Evolutionary conservation across 1,284 basidiomycete genomes (phyloP).

Genomic region (Microbotryum scabiosae): DNA sequence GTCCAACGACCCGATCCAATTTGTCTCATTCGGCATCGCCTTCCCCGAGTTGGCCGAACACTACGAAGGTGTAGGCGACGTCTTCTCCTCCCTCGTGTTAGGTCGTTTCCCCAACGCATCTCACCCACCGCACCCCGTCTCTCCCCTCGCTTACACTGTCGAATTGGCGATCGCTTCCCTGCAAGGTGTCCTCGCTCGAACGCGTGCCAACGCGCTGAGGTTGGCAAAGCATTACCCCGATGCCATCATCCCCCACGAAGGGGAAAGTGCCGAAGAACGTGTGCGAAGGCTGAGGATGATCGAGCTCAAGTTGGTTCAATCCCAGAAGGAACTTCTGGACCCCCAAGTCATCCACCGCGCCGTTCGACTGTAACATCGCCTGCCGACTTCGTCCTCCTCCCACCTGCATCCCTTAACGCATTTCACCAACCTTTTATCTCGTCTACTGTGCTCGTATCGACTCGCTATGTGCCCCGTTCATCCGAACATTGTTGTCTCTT

Average conservation of each 20-base stretch:
- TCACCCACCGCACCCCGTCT: conserved; percentile 58
- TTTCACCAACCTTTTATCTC: neutral
- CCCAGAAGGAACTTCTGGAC: conserved; percentile 51
- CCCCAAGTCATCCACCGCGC: conserved; percentile 30
- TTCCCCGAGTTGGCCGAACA: conserved; percentile 81
- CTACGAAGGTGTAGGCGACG: conserved; percentile 92
- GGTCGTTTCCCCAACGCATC: conserved; percentile 60
- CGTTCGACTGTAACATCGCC: conserved; percentile 11
- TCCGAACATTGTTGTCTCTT: neutral
- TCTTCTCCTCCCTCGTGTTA: conserved; percentile 87
- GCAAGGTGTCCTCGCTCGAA: conserved; percentile 69
- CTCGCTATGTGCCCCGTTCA: no score
- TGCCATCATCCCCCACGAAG: conserved; percentile 21
- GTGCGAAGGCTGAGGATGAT: conserved; percentile 73
- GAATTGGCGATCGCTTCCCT: conserved; percentile 65
- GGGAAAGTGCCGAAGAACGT: conserved; percentile 48
- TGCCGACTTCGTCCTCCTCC: neutral
- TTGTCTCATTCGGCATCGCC: conserved; percentile 54
- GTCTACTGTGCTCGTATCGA: neutral
- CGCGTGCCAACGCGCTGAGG: conserved; percentile 51
- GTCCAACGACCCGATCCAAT: conserved; percentile 12
- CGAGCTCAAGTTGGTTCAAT: conserved; percentile 71
- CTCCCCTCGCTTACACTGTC: conserved; percentile 48
- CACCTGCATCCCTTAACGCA: neutral
- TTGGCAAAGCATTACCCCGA: conserved; percentile 45